These are phyloP conservation scores for Brachypodium distachyon DNA, from an alignment of 202 grass and related monocot species.

Conservation along the genomic window DNA sequence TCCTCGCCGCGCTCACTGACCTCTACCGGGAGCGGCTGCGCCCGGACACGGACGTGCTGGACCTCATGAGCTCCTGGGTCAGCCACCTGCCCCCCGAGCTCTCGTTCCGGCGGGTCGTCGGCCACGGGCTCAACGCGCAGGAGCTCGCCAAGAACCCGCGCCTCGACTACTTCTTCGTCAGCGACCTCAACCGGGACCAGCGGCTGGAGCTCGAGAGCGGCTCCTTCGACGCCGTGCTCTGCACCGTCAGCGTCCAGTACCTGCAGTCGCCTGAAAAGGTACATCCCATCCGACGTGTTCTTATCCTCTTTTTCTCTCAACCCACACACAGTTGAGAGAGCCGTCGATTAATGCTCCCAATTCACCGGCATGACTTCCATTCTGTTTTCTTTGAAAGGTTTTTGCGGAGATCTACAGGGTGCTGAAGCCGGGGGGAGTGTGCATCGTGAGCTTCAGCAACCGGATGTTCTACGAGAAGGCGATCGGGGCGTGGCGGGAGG, in stretches of 20 bases:
- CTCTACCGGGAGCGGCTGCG: constrained; percentile 55
- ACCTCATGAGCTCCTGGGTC: constrained; percentile 98
- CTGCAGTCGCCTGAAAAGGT: constrained; percentile 79
- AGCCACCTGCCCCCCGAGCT: constrained; percentile 79
- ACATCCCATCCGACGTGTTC: background rate
- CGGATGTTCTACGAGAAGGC: constrained; percentile 93
- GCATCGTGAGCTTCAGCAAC: constrained; percentile 90
- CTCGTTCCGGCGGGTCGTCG: constrained; percentile 45
- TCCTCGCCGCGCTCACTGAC: constrained; percentile 61
- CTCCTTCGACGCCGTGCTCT: constrained; percentile 69
- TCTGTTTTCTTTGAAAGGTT: constrained; percentile 16
- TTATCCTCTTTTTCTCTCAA: background rate
- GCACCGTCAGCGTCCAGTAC: constrained; percentile 82
- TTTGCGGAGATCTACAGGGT: constrained; percentile 86
- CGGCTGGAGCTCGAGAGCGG: constrained; percentile 32
- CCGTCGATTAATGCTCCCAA: background rate
- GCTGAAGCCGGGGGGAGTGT: constrained; percentile 79
- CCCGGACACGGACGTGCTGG: constrained; percentile 50
- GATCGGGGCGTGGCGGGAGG: constrained; percentile 73
- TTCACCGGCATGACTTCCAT: background rate
- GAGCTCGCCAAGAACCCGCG: constrained; percentile 67
- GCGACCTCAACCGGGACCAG: constrained; percentile 79
- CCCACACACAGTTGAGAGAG: background rate
- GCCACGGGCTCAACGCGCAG: constrained; percentile 90
- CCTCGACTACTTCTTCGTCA: constrained; percentile 76